Conservation (phyloP, 2,329 filamentous ascomycete species). For the Ascochyta clinopodiicola region DNA sequence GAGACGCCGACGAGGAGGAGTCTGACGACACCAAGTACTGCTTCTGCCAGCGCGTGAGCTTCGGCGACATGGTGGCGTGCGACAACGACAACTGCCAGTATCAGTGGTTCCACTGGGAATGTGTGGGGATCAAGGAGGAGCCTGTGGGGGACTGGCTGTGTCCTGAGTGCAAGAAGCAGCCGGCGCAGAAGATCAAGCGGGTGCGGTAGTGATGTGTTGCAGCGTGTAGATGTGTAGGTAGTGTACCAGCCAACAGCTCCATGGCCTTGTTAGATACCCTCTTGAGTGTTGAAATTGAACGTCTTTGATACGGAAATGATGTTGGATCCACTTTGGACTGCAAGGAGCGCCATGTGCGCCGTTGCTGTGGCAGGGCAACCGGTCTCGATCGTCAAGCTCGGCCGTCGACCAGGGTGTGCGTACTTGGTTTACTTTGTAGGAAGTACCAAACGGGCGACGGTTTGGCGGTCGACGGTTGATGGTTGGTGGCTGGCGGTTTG, state of each 20-base stretch:
- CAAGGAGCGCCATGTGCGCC: conserved; percentile 12
- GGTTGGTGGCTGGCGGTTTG: background rate
- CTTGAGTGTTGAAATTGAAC: conserved; percentile 2
- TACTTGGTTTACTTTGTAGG: no score
- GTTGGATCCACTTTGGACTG: conserved; percentile 5
- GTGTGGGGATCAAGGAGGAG: conserved; percentile 58
- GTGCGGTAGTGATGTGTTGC: conserved; percentile 34
- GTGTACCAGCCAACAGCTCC: no score
- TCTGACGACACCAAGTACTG: conserved; percentile 82
- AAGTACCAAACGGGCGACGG: background rate
- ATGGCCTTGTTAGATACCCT: no score
- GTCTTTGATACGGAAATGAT: conserved; percentile 1
- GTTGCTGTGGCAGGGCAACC: conserved; percentile 7
- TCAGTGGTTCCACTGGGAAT: conserved; percentile 87
- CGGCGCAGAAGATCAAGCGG: conserved; percentile 50
- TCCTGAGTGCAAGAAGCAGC: conserved; percentile 50
- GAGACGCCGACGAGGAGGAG: conserved; percentile 64
- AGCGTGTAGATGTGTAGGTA: background rate
- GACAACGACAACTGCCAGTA: conserved; percentile 82
- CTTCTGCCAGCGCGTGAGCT: conserved; percentile 81
- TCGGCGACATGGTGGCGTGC: conserved; percentile 88
- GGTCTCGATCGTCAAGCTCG: conserved; percentile 12
- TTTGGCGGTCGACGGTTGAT: background rate
- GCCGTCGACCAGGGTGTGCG: conserved; percentile 8
- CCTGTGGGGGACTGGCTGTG: conserved; percentile 60